These are phyloP conservation scores for Naegleria lovaniensis DNA, from an alignment of 208 protist species.

Conservation along the genomic window DNA sequence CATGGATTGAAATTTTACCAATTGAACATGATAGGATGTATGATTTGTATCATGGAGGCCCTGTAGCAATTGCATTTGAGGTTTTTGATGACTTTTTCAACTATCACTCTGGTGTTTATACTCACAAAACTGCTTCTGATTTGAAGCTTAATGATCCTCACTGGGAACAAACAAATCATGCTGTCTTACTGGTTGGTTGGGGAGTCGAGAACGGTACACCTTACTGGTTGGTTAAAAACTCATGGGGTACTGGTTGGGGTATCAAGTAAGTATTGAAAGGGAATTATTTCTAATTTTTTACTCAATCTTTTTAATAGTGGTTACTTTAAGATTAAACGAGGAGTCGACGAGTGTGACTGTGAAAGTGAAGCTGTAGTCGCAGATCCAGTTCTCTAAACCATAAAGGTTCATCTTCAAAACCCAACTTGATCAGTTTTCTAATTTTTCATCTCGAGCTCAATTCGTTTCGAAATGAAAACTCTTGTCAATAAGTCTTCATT, in stretches of 20 bases:
- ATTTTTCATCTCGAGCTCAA: too few relatives aligned
- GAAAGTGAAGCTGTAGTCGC: neutral
- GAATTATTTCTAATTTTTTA: too few relatives aligned
- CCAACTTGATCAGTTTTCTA: too few relatives aligned
- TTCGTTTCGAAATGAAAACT: too few relatives aligned
- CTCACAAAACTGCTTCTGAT: neutral
- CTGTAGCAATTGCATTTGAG: neutral
- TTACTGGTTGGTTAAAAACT: slow-evolving; percentile 51
- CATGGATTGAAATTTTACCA: too few relatives aligned
- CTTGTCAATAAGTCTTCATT: too few relatives aligned
- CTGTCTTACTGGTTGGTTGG: slow-evolving; percentile 44
- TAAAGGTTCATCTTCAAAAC: too few relatives aligned
- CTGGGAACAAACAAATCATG: slow-evolving; percentile 40
- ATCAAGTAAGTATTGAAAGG: slow-evolving; percentile 40
- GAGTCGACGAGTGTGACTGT: slow-evolving; percentile 2
- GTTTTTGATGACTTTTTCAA: slow-evolving; percentile 8
- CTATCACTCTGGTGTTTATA: neutral
- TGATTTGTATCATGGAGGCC: neutral
- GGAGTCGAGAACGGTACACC: slow-evolving; percentile 29
- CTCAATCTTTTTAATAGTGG: neutral
- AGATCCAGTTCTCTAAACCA: neutral
- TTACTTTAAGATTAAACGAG: neutral
- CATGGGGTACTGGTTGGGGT: slow-evolving; percentile 44
- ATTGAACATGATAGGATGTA: neutral
- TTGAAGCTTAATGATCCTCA: neutral